Conservation (phyloP, 2,329 filamentous ascomycete genomes). For the Camptophora hylomeconis region DNA sequence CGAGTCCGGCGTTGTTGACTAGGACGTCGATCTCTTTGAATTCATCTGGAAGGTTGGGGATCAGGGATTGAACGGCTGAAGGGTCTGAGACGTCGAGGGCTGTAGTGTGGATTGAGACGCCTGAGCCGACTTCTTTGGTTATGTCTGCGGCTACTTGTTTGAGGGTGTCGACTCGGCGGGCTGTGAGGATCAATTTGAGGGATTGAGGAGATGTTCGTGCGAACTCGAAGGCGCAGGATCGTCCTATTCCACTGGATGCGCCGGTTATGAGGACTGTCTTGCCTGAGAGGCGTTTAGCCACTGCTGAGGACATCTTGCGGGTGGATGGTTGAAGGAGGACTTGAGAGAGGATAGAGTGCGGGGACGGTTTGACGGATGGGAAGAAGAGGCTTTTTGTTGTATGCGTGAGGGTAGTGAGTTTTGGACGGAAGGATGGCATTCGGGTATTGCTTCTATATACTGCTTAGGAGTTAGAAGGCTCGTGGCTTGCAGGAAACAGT, state of each 20-base stretch:
- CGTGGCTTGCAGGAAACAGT: no score
- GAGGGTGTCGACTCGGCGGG: constrained; percentile 68
- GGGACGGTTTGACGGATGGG: background rate
- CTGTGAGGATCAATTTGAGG: constrained; percentile 75
- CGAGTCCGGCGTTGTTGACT: constrained; percentile 91
- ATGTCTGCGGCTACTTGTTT: constrained; percentile 67
- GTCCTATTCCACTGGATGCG: constrained; percentile 84
- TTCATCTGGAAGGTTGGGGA: constrained; percentile 60
- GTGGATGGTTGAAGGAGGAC: background rate
- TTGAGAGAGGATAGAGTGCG: background rate
- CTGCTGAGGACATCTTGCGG: constrained; percentile 51
- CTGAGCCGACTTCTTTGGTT: constrained; percentile 58
- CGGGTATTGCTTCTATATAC: no score
- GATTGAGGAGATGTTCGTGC: constrained; percentile 68
- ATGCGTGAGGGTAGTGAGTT: background rate
- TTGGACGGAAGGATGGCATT: constrained; percentile 4
- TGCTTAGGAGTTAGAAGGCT: no score
- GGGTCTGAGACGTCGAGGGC: constrained; percentile 79
- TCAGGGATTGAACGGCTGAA: constrained; percentile 59
- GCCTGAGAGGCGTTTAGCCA: constrained; percentile 72
- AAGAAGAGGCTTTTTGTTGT: constrained; percentile 1
- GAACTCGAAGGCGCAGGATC: constrained; percentile 66
- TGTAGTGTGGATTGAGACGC: constrained; percentile 69
- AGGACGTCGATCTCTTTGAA: constrained; percentile 77
- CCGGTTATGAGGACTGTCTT: constrained; percentile 90